These are phyloP conservation scores for Haplosporangium sp. DNA, from an alignment of 371 early-diverging fungal genomes.

Conservation along the genomic window DNA sequence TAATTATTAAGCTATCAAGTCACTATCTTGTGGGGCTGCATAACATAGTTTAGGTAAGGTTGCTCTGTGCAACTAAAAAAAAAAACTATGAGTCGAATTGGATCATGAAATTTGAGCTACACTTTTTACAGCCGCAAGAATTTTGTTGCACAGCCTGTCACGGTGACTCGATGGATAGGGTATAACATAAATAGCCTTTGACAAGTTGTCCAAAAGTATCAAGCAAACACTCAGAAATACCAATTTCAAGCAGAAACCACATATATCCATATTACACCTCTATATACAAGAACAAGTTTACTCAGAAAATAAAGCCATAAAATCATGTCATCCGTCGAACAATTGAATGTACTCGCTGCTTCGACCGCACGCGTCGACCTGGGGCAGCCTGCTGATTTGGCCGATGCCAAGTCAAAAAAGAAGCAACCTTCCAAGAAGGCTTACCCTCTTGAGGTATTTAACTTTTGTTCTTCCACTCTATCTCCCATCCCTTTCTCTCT, in stretches of 20 bases:
- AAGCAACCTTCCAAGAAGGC: conserved; percentile 47
- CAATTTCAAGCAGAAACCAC: not conserved
- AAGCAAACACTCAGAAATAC: not conserved
- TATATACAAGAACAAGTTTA: not conserved
- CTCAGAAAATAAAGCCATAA: not conserved
- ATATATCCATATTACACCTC: not conserved
- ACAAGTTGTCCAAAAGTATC: not conserved
- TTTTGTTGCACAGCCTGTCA: not conserved
- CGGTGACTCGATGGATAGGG: conserved; percentile 8
- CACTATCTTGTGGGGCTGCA: not conserved
- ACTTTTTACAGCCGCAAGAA: not conserved
- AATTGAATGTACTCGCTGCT: not conserved
- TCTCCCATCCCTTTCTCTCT: no score
- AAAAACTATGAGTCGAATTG: conserved; percentile 17
- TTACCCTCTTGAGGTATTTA: conserved; percentile 66
- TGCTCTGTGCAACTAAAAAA: conserved; percentile 6
- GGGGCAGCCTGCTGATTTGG: not conserved
- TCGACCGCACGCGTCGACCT: not conserved
- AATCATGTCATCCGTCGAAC: conserved; percentile 6
- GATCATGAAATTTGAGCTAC: not conserved
- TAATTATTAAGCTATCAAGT: not conserved
- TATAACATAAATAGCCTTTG: not conserved
- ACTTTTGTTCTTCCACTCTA: not conserved
- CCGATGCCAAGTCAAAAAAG: conserved; percentile 55
- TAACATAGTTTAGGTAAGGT: not conserved